Evolutionary conservation across 2,329 filamentous ascomycete genomes (phyloP).

Genomic region (Lachnellula cervina): DNA sequence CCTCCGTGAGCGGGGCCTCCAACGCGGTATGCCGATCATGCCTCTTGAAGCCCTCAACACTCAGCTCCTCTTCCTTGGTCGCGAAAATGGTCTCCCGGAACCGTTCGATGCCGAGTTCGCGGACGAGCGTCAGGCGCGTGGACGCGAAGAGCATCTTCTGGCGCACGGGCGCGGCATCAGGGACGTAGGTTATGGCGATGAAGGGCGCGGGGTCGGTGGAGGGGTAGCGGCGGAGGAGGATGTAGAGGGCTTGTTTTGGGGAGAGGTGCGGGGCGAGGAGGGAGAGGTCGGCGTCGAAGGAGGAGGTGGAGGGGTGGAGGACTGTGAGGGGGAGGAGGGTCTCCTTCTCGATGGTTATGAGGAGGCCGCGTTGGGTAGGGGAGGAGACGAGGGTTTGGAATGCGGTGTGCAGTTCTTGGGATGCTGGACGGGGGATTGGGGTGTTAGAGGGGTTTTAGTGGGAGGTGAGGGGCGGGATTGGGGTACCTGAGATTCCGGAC

Average conservation of each 20-base stretch:
- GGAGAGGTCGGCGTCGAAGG: conserved; percentile 60
- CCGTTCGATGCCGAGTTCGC: conserved; percentile 73
- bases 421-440: conserved; percentile 49
- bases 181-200: conserved; percentile 72
- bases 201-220: conserved; percentile 45
- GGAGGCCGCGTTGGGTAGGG: conserved; percentile 59
- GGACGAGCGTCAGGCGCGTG: conserved; percentile 68
- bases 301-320: conserved; percentile 47
- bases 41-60: conserved; percentile 61
- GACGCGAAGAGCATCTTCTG: conserved; percentile 85
- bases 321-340: conserved; percentile 56
- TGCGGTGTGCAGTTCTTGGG: conserved; percentile 68
- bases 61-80: conserved; percentile 66
- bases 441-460: background rate
- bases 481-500: conserved; percentile 69
- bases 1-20: conserved; percentile 70
- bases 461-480: background rate
- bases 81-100: conserved; percentile 73
- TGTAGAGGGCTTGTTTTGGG: conserved; percentile 64
- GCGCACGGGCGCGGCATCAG: conserved; percentile 71
- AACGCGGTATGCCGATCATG: conserved; percentile 64
- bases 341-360: conserved; percentile 67
- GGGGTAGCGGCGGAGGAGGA: conserved; percentile 66
- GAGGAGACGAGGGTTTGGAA: conserved; percentile 66
- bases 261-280: conserved; percentile 60